Base-by-base conservation (phyloP, 805 yeast genomes). In the Allodekkera sacchari region DNA sequence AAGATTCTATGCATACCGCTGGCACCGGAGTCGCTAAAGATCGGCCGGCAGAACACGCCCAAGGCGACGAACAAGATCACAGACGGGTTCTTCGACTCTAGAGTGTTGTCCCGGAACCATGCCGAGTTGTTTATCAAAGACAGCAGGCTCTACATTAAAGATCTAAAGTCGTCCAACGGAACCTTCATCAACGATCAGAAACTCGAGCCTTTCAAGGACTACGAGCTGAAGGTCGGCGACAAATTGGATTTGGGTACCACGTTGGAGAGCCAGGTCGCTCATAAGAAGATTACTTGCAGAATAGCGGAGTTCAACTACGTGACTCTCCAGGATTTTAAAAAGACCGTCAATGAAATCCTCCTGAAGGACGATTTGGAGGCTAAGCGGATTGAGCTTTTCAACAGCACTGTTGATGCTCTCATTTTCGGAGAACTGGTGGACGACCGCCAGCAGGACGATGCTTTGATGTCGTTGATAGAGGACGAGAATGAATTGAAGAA, bases 191-290 rank as follows among this genome's bases (percentile, higher is more conserved):
- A 92, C 53, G 83, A 77, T 21, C 64, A 59, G 25, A 77, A 87
- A 39, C 66, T 92, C 8, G 70, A 73, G 25, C 60, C 68, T 11
- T 83, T 76, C 24, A 67, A 66, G 32, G 80, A 74, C 27, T 73
- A 71, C 14, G 83, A 77, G 43, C 57, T 92, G 30, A 67, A 75
- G 34, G 64, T 76, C n/a, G 88, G 83, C 17, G 98, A 92, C 55
- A 65, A 73, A n/a, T 68, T 92, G n/a, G 94, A 89, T 47, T 61
- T 92, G 33, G 99, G 99, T 1, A 85, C 94, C 31, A 94, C 94
- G 48, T 83, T 92, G 33, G 82, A 77, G 47, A 57, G 61, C 26
- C 71, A 66, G 36, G 55, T 76, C 42, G 72, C 77, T 26, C 97
- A 92, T 57, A 74, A 85, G 47, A 87, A 84, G 51, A 92, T 92